A percentile compares a stretch with the other conserved stretches of the same genome.
phyloP scores from a whole-genome alignment of 139 green algal species.

The Tetratostichococcus sp. region DNA sequence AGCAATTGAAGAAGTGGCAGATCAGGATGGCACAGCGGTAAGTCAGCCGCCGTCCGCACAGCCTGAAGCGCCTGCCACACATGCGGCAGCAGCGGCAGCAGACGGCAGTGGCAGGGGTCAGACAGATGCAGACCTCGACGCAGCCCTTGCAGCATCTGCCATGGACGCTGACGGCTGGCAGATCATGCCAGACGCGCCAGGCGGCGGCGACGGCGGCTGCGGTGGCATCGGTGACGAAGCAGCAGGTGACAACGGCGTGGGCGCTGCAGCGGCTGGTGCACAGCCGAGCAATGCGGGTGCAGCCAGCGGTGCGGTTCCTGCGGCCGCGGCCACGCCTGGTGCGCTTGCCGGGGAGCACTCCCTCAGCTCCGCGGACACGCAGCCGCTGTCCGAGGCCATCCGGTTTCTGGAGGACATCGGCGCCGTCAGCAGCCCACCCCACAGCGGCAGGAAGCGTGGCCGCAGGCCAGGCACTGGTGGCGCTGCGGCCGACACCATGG shows the following conservation, averaged over 20 bases:
- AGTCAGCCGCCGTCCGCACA: too few species aligned
- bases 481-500: background rate
- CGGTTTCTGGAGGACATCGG: background rate
- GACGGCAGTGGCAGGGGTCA: background rate
- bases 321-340: too few species aligned
- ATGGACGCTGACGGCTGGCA: background rate
- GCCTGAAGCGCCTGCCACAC: too few species aligned
- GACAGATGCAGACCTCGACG: background rate
- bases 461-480: background rate
- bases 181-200: background rate
- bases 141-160: background rate
- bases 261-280: background rate
- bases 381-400: background rate
- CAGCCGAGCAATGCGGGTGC: too few species aligned
- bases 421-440: background rate
- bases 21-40: too few species aligned
- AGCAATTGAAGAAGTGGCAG: too few species aligned
- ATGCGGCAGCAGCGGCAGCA: too few species aligned
- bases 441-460: conserved; percentile 2
- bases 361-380: background rate
- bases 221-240: too few species aligned
- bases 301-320: too few species aligned
- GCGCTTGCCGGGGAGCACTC: too few species aligned
- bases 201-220: too few species aligned
- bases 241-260: too few species aligned